These are phyloP conservation scores for Microascus cirrosus DNA, from an alignment of 2,329 filamentous ascomycete genomes.

Conservation along the genomic window DNA sequence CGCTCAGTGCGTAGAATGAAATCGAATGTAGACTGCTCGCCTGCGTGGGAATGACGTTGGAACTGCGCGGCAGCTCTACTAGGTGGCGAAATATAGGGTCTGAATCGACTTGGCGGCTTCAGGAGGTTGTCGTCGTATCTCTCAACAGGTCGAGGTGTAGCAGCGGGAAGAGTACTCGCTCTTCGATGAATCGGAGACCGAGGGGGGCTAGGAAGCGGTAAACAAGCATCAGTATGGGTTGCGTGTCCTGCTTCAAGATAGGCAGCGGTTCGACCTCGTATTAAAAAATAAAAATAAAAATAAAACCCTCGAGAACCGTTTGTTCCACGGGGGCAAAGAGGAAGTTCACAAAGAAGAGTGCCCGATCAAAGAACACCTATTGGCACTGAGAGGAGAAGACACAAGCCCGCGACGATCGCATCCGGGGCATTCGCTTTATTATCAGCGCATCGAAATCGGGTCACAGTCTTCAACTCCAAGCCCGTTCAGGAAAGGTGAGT, in stretches of 20 bases:
- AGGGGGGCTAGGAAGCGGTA: neutral
- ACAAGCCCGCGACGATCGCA: neutral
- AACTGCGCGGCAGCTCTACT: neutral
- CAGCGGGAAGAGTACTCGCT: neutral
- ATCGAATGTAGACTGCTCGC: slow-evolving; percentile 2
- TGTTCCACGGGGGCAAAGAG: neutral
- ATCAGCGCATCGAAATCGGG: neutral
- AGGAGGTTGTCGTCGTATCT: slow-evolving; percentile 2
- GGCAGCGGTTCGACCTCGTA: neutral
- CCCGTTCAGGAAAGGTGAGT: neutral
- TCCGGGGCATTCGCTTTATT: neutral
- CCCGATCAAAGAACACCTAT: neutral
- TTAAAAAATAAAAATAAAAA: no score
- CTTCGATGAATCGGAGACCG: neutral
- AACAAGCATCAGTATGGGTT: neutral
- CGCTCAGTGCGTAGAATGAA: slow-evolving; percentile 4
- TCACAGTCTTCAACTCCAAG: neutral
- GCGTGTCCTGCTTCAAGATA: neutral
- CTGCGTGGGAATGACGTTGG: neutral
- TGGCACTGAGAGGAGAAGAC: neutral
- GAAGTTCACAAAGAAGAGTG: neutral
- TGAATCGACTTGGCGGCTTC: slow-evolving; percentile 4
- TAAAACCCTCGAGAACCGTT: no score
- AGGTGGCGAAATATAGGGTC: neutral
- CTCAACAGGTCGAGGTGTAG: neutral